Evolutionary conservation across 768 basidiomycete genomes (phyloP).

Genomic region (Pisolithus tinctorius): DNA sequence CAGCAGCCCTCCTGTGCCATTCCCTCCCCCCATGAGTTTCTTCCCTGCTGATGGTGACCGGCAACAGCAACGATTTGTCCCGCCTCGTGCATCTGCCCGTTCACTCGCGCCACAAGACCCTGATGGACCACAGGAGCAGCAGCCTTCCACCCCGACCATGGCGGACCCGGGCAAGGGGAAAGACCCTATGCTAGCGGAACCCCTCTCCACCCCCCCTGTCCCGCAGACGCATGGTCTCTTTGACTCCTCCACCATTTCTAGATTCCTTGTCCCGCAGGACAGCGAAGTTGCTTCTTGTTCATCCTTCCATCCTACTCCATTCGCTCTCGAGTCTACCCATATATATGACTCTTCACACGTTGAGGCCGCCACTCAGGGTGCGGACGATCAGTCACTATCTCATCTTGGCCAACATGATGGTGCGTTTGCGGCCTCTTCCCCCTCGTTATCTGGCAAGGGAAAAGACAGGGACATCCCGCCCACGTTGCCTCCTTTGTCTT

Average conservation of each 20-base stretch:
- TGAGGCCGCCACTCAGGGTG: neutral
- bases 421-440: slow-evolving; percentile 15
- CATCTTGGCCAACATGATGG: slow-evolving; percentile 17
- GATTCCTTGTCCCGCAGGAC: neutral
- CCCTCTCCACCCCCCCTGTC: slow-evolving; percentile 44
- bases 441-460: slow-evolving; percentile 39
- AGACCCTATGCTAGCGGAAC: slow-evolving; percentile 35
- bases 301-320: slow-evolving; percentile 9
- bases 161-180: slow-evolving; percentile 44
- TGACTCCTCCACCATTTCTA: neutral
- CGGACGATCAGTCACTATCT: slow-evolving; percentile 12
- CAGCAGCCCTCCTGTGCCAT: neutral
- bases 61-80: slow-evolving; percentile 3
- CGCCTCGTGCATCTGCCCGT: neutral
- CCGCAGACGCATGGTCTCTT: slow-evolving; percentile 21
- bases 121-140: slow-evolving; percentile 5
- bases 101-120: slow-evolving; percentile 2
- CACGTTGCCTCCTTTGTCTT: slow-evolving; percentile 57
- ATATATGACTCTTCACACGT: neutral
- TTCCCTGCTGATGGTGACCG: neutral
- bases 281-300: slow-evolving; percentile 12
- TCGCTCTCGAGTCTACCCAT: slow-evolving; percentile 3
- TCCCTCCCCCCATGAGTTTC: slow-evolving; percentile 5
- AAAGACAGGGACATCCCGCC: slow-evolving; percentile 50
- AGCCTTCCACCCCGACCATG: slow-evolving; percentile 8